Evolutionary conservation across 768 basidiomycete genomes (phyloP), one percentile per base, ranked within the genome.

Genomic region (Auricularia sp.): DNA sequence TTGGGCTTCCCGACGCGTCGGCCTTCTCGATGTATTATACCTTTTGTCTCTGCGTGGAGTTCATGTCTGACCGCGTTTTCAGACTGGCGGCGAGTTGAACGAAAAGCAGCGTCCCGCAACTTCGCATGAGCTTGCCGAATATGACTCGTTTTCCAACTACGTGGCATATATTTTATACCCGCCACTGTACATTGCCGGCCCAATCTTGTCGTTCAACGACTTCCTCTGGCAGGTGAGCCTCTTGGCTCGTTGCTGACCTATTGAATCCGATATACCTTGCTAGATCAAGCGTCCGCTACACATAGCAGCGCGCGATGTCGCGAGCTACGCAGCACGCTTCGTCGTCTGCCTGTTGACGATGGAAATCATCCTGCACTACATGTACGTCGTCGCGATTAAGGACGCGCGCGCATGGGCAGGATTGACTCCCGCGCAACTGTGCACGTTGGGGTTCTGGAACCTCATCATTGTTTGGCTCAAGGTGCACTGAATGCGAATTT

Each of bases 351-450:
- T 94, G 16, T 71, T 95, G 39, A 90, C 87, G 3, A 97, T 98
- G 91, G 97, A 98, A 74, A 76, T 88, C 61, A 83, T 97, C 47
- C 80, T 95, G 45, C 97, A 99, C 72, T 92, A 83, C 73, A 97
- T 98, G 90, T 94, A 97, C 70, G 89, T 97, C 35, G 93, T 96
- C 21, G 96, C 95, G 2, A 96, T 98, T 77, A 98, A 98, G 75
- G 92, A 96, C 68, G 78, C 82, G 0, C 84, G 83, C 59, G 90
- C 90, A 1, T 98, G 95, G 96, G 68, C 72, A 3, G 90, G 89
- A 3, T 83, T 88, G 69, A 83, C 85, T 0, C 88, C 94, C 0
- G 83, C 87, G 7, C 82, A 98, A 72, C 81, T 98, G 21, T 85
- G 86, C 69, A 90, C 97, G 89, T 85, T 98, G 58, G 94, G 96